These are phyloP conservation scores for Pistacia atlantica DNA, from an alignment of 345 rosid genomes.

Conservation along the genomic window DNA sequence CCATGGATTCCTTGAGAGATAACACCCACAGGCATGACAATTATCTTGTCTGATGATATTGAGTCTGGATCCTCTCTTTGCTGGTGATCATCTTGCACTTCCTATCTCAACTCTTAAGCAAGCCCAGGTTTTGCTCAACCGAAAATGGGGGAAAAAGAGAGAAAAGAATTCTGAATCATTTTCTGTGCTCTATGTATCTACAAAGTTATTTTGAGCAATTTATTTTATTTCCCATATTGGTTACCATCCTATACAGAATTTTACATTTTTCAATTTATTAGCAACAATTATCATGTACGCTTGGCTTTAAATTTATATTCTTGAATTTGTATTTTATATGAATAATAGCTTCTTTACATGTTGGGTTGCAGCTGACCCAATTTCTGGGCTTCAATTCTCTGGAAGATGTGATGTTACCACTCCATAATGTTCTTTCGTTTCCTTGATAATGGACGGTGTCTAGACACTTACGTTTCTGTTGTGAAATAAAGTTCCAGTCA, in stretches of 20 bases:
- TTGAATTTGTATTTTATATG: background rate
- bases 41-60: constrained; percentile 5
- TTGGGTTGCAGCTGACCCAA: background rate
- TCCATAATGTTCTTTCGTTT: no score
- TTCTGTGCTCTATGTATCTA: constrained; percentile 7
- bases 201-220: background rate
- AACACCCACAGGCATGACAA: background rate
- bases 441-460: no score
- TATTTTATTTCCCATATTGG: background rate
- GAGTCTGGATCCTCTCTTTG: background rate
- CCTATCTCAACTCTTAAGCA: background rate
- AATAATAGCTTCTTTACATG: background rate
- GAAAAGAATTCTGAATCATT: constrained; percentile 2
- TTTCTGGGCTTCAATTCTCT: background rate
- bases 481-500: no score
- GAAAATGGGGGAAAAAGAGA: background rate
- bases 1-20: constrained; percentile 8
- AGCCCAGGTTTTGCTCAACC: background rate
- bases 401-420: no score
- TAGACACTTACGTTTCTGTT: no score
- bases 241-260: background rate
- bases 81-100: background rate
- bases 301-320: background rate
- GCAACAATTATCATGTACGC: background rate
- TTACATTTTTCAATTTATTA: background rate